Evolutionary conservation across 805 yeast species (phyloP), one percentile per base, ranked within the genome.

Genomic region (Saccharomycopsis fermentans): DNA sequence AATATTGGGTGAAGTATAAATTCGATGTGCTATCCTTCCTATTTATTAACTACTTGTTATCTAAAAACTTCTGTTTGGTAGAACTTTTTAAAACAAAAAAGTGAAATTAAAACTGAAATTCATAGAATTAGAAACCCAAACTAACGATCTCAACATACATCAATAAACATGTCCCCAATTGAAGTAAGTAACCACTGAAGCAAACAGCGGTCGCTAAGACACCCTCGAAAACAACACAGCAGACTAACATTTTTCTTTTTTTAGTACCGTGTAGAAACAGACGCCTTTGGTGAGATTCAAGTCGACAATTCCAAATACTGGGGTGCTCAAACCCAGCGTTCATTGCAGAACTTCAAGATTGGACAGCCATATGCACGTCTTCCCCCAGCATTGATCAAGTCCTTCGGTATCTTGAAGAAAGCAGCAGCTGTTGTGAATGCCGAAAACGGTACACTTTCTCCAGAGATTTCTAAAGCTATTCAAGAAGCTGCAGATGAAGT

Each of bases 301-400:
- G 99, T 92, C 55, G 90, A 88, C 61, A 76, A 82, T 63, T 81
- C 87, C 67, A 83, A 81, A 73, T 92, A 92, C 79, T 92, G 97
- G 91, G 99, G 99, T 59, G 98, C 98, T 50, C 99, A 92, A 76
- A 94, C 99, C 63, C 91, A 87, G 69, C 83, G 98, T 74, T 91
- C 98, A 19, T 80, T 83, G 65, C 86, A 83, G 74, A 92, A 92
- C 81, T 92, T 92, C 81, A 88, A 90, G 74, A 92, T 92, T 68
- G 99, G 99, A 64, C 97, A 97, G 58, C 77, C 80, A 16, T 82
- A 90, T 65, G 97, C 92, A 71, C 80, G 81, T 62, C 85, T 92
- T 86, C 98, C 98, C 57, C 83, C 81, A 65, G 97, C 98, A 32
- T 80, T 94, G 56, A 84, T 94, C 65, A 81, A 79, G 65, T 96